Evolutionary conservation across 2,329 filamentous ascomycete species (phyloP).

Genomic region (Arthrobotrys megalospora): DNA sequence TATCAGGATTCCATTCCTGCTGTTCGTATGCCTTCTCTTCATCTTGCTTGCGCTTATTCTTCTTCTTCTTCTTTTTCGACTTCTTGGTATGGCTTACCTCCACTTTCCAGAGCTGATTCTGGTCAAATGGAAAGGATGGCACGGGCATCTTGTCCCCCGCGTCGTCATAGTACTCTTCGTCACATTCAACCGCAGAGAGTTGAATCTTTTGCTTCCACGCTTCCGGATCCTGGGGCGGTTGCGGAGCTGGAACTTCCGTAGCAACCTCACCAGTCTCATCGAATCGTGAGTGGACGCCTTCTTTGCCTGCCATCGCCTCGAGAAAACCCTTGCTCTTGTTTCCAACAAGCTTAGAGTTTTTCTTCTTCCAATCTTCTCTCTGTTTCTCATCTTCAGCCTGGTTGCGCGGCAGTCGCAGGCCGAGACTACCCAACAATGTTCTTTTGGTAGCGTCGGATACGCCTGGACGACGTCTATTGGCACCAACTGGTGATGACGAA

Average conservation of each 20-base stretch:
- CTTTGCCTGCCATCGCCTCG: slow-evolving; percentile 48
- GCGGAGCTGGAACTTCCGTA: slow-evolving; percentile 27
- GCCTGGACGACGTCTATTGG: slow-evolving; percentile 23
- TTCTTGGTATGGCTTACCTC: slow-evolving; percentile 41
- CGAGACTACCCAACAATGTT: slow-evolving; percentile 37
- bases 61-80: slow-evolving; percentile 60
- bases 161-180: slow-evolving; percentile 57
- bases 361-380: slow-evolving; percentile 48
- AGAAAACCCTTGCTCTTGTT: slow-evolving; percentile 60
- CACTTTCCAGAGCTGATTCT: slow-evolving; percentile 41
- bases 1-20: slow-evolving; percentile 40
- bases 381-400: slow-evolving; percentile 50
- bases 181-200: slow-evolving; percentile 64
- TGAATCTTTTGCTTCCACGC: slow-evolving; percentile 62
- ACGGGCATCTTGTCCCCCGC: slow-evolving; percentile 55
- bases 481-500: slow-evolving; percentile 18
- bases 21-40: slow-evolving; percentile 19
- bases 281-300: slow-evolving; percentile 55
- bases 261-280: slow-evolving; percentile 59
- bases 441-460: slow-evolving; percentile 47
- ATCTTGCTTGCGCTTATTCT: slow-evolving; percentile 44
- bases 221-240: slow-evolving; percentile 25
- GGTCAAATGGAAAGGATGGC: slow-evolving; percentile 63
- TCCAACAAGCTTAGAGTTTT: slow-evolving; percentile 47
- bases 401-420: slow-evolving; percentile 48